Conservation (phyloP, 139 green algal species). For the Chlorella sp. region DNA sequence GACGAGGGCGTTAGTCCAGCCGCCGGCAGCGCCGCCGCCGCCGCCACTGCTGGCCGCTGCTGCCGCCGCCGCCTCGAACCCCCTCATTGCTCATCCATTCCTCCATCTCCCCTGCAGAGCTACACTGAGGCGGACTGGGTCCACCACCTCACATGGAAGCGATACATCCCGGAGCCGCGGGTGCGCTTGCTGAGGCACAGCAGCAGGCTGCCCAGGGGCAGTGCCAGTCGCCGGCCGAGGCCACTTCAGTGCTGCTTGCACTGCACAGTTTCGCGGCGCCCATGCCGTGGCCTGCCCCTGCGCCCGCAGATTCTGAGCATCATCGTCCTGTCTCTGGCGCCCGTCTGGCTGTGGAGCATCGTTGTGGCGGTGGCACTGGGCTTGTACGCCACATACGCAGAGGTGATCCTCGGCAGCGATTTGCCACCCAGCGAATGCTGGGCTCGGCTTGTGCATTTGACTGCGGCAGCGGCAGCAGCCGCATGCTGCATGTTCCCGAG, state of each 20-base stretch:
- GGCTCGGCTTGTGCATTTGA: no score
- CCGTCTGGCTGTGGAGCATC: slow-evolving; percentile 28
- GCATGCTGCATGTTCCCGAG: no score
- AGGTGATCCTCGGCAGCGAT: slow-evolving; percentile 5
- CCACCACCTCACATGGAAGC: slow-evolving; percentile 15
- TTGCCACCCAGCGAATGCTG: no score
- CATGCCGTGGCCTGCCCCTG: not conserved
- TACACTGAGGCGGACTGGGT: not conserved
- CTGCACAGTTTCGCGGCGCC: no score
- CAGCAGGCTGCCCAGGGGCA: no score
- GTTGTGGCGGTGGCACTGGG: not conserved
- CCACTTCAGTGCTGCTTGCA: no score
- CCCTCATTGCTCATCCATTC: no score
- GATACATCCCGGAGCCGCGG: slow-evolving; percentile 21
- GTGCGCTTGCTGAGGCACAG: no score
- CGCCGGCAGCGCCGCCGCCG: not conserved
- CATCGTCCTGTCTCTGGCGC: not conserved
- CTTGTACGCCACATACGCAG: slow-evolving; percentile 22
- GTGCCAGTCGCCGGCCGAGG: no score
- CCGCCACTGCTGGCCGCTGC: not conserved
- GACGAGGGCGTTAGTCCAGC: no score
- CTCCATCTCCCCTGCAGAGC: not conserved
- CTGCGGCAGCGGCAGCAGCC: no score
- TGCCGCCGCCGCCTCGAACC: not conserved
- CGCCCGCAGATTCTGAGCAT: not conserved